Conservation (phyloP, 1,139 yeast species). For the Yamadazyma friedrichii region DNA sequence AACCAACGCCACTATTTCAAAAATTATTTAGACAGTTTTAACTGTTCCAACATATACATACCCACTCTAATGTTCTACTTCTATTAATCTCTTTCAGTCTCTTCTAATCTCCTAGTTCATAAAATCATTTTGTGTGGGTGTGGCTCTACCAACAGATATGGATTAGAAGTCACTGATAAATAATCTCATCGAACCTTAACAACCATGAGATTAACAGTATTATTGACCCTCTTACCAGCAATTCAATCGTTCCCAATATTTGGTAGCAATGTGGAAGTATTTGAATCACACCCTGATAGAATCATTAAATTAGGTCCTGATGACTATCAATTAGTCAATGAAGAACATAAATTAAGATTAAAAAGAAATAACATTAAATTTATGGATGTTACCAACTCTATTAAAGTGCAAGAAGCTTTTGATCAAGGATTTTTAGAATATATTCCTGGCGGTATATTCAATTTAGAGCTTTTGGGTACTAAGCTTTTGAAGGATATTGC, state of each 20-base stretch:
- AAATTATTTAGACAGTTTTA: no score
- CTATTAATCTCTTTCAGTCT: no score
- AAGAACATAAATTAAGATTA: conserved; percentile 54
- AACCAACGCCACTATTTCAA: no score
- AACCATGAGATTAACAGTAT: conserved; percentile 5
- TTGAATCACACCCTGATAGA: conserved; percentile 14
- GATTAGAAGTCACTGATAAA: background rate
- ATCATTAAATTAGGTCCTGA: conserved; percentile 40
- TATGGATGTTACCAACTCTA: conserved; percentile 63
- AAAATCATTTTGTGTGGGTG: no score
- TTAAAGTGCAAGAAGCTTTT: conserved; percentile 27
- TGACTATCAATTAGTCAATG: conserved; percentile 46
- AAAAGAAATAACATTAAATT: conserved; percentile 57
- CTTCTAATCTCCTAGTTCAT: no score
- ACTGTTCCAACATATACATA: no score
- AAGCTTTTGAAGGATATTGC: conserved; percentile 28
- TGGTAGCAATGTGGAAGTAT: background rate
- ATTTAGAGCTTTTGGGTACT: conserved; percentile 19
- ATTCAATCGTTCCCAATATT: conserved; percentile 6
- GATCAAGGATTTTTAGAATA: conserved; percentile 26
- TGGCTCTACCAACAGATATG: background rate
- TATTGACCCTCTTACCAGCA: conserved; percentile 3
- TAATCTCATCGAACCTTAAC: background rate
- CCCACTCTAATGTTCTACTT: no score
- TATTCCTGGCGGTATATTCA: conserved; percentile 10